Conservation (phyloP, 2,329 filamentous ascomycete species). For the Phoma sp. region DNA sequence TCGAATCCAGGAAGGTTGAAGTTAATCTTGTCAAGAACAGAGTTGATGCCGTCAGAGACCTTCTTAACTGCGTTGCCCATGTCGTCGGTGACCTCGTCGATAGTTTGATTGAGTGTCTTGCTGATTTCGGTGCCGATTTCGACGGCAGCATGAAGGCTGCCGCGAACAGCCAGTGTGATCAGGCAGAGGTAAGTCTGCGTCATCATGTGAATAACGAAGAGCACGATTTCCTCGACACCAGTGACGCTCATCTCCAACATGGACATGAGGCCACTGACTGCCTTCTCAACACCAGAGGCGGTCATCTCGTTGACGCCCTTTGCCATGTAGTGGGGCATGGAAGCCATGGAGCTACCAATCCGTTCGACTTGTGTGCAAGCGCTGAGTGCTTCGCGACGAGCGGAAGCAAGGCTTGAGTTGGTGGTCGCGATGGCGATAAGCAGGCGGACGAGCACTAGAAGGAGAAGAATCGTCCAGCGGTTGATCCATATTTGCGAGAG, state of each 20-base stretch:
- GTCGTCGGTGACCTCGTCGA: conserved; percentile 64
- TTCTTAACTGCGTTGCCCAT: conserved; percentile 49
- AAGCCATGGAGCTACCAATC: conserved; percentile 92
- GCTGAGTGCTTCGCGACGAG: conserved; percentile 80
- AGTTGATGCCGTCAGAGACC: conserved; percentile 46
- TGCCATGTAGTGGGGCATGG: conserved; percentile 95
- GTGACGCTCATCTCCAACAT: conserved; percentile 81
- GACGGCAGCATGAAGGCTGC: conserved; percentile 74
- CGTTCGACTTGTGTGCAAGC: conserved; percentile 93
- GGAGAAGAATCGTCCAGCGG: conserved; percentile 88
- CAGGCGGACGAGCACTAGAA: conserved; percentile 83
- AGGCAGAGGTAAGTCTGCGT: conserved; percentile 90
- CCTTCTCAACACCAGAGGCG: conserved; percentile 77
- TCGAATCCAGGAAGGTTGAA: conserved; percentile 51
- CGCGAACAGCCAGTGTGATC: conserved; percentile 80
- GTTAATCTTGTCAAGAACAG: conserved; percentile 49
- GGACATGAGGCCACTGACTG: conserved; percentile 78
- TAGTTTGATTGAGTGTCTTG: conserved; percentile 64
- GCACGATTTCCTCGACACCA: conserved; percentile 82
- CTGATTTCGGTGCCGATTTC: conserved; percentile 66
- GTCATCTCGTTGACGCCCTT: conserved; percentile 86
- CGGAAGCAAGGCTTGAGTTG: conserved; percentile 74
- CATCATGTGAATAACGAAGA: conserved; percentile 92
- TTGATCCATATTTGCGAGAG: conserved; percentile 98
- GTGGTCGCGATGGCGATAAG: conserved; percentile 77